A percentile compares a stretch with the other conserved stretches of the same genome.
phyloP scores from a whole-genome alignment of 805 yeast species.

The Kodamaea hsintzibuensis region DNA sequence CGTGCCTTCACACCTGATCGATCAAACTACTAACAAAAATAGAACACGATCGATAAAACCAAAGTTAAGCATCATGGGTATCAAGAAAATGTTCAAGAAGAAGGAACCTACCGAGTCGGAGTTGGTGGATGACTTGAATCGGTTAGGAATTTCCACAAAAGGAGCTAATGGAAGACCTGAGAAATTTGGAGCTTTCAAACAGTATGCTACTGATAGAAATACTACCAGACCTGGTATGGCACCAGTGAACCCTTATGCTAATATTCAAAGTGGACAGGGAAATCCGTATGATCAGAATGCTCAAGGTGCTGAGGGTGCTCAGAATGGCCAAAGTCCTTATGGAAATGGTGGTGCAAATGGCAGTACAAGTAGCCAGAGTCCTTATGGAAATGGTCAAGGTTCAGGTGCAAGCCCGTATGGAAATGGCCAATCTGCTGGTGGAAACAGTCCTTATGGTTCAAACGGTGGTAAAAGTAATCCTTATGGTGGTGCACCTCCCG shows the following conservation, averaged over 20 bases:
- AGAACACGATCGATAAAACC: background rate
- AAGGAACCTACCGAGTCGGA: conserved; percentile 54
- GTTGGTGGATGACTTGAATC: conserved; percentile 39
- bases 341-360: conserved; percentile 5
- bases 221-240: conserved; percentile 35
- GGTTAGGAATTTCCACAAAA: conserved; percentile 26
- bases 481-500: conserved; percentile 5
- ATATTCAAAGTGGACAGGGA: conserved; percentile 15
- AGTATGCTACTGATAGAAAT: conserved; percentile 48
- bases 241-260: conserved; percentile 45
- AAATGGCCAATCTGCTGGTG: background rate
- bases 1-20: background rate
- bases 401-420: conserved; percentile 11
- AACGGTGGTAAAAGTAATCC: background rate
- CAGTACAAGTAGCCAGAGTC: background rate
- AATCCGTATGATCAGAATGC: conserved; percentile 9
- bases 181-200: conserved; percentile 52
- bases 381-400: background rate
- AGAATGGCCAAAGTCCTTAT: background rate
- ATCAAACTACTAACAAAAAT: background rate
- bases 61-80: conserved; percentile 34
- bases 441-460: conserved; percentile 1
- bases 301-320: background rate
- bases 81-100: conserved; percentile 46
- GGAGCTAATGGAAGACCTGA: conserved; percentile 33